phyloP scores from a whole-genome alignment of 2,329 filamentous ascomycete species.

The Fusarium temperatum region DNA sequence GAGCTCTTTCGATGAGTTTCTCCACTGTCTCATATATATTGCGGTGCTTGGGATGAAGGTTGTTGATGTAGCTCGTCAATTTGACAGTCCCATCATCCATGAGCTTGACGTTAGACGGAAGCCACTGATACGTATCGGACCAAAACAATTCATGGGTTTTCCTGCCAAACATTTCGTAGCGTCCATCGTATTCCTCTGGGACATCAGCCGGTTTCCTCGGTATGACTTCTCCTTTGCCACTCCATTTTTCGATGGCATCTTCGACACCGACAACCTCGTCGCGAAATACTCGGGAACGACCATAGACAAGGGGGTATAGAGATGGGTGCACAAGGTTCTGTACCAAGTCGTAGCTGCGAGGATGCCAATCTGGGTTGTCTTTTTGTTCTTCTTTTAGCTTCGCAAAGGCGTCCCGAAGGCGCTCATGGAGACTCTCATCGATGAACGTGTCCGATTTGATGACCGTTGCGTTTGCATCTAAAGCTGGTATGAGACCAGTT shows the following conservation, averaged over 20 bases:
- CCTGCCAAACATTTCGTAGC: not conserved
- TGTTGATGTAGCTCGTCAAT: constrained; percentile 58
- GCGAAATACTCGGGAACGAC: constrained; percentile 46
- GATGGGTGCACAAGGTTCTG: constrained; percentile 32
- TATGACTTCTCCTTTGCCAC: constrained; percentile 36
- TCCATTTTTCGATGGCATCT: constrained; percentile 36
- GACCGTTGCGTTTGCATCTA: constrained; percentile 32
- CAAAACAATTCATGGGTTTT: not conserved
- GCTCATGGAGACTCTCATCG: not conserved
- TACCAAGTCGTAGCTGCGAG: not conserved
- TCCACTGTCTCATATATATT: constrained; percentile 44
- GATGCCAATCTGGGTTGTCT: constrained; percentile 29
- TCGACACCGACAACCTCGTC: constrained; percentile 42
- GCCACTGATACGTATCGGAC: constrained; percentile 45
- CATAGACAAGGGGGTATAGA: constrained; percentile 35
- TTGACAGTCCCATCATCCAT: constrained; percentile 46
- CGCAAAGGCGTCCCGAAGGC: constrained; percentile 24
- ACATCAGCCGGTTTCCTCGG: constrained; percentile 36
- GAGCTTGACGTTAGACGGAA: constrained; percentile 49
- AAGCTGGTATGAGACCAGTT: constrained; percentile 47
- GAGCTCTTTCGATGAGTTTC: not conserved
- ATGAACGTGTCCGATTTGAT: constrained; percentile 40
- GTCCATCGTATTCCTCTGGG: constrained; percentile 7
- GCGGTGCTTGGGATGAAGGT: constrained; percentile 51
- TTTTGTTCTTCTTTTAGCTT: constrained; percentile 31